These are phyloP conservation scores for Arthrobotrys megalospora DNA, from an alignment of 2,329 filamentous ascomycete species.

Conservation along the genomic window DNA sequence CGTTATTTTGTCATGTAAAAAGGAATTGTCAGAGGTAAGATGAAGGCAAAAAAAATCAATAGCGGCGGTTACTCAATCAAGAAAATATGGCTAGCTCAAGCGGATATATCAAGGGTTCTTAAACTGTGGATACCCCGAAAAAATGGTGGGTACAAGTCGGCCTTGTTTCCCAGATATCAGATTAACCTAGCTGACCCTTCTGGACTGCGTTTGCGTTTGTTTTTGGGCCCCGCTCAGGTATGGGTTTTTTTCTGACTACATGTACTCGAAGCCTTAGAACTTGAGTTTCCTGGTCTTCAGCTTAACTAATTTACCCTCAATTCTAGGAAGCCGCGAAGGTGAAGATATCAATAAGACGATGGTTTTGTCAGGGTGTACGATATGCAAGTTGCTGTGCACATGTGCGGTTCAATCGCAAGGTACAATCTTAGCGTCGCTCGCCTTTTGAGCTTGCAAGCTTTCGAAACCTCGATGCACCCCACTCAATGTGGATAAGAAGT, in stretches of 20 bases:
- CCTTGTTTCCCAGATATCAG: constrained; percentile 35
- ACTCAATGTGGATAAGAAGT: constrained; percentile 50
- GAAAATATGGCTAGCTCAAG: constrained; percentile 38
- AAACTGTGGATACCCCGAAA: constrained; percentile 55
- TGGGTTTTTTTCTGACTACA: constrained; percentile 34
- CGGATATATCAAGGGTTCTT: constrained; percentile 60
- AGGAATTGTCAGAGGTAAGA: constrained; percentile 32
- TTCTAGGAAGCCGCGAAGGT: background rate
- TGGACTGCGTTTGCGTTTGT: constrained; percentile 27
- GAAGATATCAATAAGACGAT: background rate
- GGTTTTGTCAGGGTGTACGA: constrained; percentile 1
- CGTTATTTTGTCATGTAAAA: constrained; percentile 51
- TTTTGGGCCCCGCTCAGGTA: constrained; percentile 38
- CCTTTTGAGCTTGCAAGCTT: constrained; percentile 13
- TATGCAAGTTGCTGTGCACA: background rate
- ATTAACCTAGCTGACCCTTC: constrained; percentile 17
- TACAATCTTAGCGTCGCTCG: constrained; percentile 27
- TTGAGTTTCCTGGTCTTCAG: too few species aligned
- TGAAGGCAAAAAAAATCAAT: constrained; percentile 28
- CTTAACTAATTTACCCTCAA: background rate
- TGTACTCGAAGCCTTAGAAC: constrained; percentile 7
- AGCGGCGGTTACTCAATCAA: constrained; percentile 38
- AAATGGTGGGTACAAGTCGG: constrained; percentile 19
- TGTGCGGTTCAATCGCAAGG: background rate
- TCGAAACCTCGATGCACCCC: constrained; percentile 27